A percentile compares a stretch with the other conserved stretches of the same genome.
Evolutionary conservation across 1,284 basidiomycete genomes (phyloP).

Genomic region (Cryptococcus amylolentus): DNA sequence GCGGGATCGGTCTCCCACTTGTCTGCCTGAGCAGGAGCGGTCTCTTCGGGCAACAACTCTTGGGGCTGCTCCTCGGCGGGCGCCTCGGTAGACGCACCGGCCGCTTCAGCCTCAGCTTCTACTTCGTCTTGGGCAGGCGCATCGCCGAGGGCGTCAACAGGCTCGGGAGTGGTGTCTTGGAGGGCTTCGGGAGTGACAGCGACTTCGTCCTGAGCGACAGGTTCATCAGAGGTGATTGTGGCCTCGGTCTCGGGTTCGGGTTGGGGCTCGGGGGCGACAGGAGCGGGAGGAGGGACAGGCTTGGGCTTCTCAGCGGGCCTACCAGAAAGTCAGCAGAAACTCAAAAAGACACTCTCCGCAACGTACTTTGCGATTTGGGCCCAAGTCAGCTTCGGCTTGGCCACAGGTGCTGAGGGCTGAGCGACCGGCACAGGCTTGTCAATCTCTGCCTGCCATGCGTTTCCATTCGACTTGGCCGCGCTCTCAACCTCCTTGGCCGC

Average conservation of each 20-base stretch:
- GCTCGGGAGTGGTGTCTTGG: conserved; percentile 15
- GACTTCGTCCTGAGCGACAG: conserved; percentile 19
- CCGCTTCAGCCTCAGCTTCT: conserved; percentile 20
- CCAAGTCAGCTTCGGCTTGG: conserved; percentile 50
- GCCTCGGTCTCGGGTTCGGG: conserved; percentile 25
- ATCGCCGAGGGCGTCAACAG: conserved; percentile 15
- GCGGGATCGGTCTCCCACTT: conserved; percentile 39
- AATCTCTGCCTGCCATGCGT: conserved; percentile 35
- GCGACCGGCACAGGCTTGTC: conserved; percentile 30
- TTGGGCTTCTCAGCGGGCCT: conserved; percentile 49
- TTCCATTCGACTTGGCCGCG: conserved; percentile 35
- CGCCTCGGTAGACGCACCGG: background rate
- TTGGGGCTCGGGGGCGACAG: conserved; percentile 50
- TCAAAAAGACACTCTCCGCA: background rate
- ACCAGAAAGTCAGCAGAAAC: background rate
- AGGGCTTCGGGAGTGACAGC: conserved; percentile 14
- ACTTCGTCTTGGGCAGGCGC: conserved; percentile 17
- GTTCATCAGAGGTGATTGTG: conserved; percentile 27
- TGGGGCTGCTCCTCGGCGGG: conserved; percentile 12
- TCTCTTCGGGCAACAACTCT: conserved; percentile 18
- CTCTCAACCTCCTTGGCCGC: conserved; percentile 41
- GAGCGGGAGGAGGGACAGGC: conserved; percentile 62
- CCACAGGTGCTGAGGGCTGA: conserved; percentile 18
- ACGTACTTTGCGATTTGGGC: conserved; percentile 51
- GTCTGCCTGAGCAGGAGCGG: conserved; percentile 13